These are phyloP conservation scores for Kwoniella europaea DNA, from an alignment of 768 basidiomycete species.

Conservation along the genomic window DNA sequence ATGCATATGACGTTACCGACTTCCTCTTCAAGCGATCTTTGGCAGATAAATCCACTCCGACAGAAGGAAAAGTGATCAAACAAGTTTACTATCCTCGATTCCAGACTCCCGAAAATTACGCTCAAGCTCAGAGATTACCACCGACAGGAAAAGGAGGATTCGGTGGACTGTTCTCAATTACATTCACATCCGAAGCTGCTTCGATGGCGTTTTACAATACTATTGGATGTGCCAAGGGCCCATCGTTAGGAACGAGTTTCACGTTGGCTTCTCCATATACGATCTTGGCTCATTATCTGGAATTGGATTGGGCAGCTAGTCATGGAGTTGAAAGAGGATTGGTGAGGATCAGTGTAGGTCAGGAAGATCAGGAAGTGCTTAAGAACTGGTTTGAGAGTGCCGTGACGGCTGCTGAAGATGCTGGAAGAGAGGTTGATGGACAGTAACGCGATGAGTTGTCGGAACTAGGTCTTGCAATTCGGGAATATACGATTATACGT, in stretches of 20 bases:
- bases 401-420: constrained; percentile 72
- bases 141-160: constrained; percentile 66
- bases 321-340: constrained; percentile 84
- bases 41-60: constrained; percentile 24
- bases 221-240: constrained; percentile 83
- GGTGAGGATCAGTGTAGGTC: constrained; percentile 87
- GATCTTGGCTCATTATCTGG: constrained; percentile 84
- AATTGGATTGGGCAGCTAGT: constrained; percentile 86
- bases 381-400: constrained; percentile 69
- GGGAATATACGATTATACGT: too few species aligned
- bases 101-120: constrained; percentile 72
- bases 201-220: constrained; percentile 83
- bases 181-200: constrained; percentile 72
- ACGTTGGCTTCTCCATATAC: constrained; percentile 93
- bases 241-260: constrained; percentile 84
- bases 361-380: constrained; percentile 72
- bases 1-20: constrained; percentile 81
- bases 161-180: constrained; percentile 85
- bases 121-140: constrained; percentile 65
- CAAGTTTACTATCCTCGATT: constrained; percentile 91
- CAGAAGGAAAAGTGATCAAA: constrained; percentile 66
- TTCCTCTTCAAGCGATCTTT: constrained; percentile 68
- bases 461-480: not conserved
- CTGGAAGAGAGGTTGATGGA: constrained; percentile 18
- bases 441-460: not conserved